Conservation (phyloP, 2,329 filamentous ascomycete species). For the Pseudopithomyces chartarum region DNA sequence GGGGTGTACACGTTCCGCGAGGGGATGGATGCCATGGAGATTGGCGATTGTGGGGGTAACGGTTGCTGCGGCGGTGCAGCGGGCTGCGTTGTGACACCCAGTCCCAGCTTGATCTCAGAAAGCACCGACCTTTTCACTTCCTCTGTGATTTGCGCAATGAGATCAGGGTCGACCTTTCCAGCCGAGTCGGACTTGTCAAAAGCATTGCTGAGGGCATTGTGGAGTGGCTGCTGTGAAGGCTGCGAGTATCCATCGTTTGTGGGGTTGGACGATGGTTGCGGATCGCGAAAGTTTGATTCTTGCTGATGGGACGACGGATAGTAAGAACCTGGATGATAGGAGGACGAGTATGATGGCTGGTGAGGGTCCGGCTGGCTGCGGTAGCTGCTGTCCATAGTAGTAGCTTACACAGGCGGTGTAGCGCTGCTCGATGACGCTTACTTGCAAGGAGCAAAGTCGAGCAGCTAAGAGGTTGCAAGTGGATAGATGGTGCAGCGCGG, state of each 20-base stretch:
- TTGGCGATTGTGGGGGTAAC: conserved; percentile 47
- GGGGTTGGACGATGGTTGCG: conserved; percentile 34
- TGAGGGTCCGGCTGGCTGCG: conserved; percentile 23
- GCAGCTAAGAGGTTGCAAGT: conserved; percentile 3
- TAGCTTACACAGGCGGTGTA: conserved; percentile 16
- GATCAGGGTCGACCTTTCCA: conserved; percentile 61
- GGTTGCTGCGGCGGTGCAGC: conserved; percentile 41
- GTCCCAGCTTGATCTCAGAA: conserved; percentile 53
- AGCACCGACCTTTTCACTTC: conserved; percentile 55
- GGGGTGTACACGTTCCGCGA: conserved; percentile 59
- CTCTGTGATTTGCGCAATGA: conserved; percentile 67
- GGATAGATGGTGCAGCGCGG: conserved; percentile 23
- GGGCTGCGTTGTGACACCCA: conserved; percentile 30
- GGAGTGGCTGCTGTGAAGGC: conserved; percentile 54
- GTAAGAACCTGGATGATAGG: conserved; percentile 25
- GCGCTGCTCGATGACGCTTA: conserved; percentile 24
- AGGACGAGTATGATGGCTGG: conserved; percentile 19
- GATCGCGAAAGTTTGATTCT: conserved; percentile 29
- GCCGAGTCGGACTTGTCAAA: conserved; percentile 57
- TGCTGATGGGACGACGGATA: conserved; percentile 28
- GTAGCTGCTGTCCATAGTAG: conserved; percentile 23
- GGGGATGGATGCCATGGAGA: conserved; percentile 54
- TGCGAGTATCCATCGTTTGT: conserved; percentile 42
- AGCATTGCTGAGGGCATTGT: conserved; percentile 62
- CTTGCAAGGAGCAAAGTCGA: conserved; percentile 11